Percentiles rank a stretch among this genome's conserved stretches.
Conservation (phyloP, 192 early-diverging fungal species). For the Linnemannia zychae region DNA sequence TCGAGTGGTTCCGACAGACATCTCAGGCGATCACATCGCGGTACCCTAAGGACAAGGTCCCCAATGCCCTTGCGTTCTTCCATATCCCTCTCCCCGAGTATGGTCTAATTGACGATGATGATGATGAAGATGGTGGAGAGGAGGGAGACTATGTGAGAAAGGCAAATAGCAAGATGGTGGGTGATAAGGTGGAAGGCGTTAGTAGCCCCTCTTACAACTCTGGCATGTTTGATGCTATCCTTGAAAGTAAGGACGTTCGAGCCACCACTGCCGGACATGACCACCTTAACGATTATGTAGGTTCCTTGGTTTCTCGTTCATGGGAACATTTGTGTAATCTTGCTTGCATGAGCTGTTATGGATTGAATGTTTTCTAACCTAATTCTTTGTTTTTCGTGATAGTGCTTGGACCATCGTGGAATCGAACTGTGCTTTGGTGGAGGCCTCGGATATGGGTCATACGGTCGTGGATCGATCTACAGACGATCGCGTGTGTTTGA, state of each 20-base stretch:
- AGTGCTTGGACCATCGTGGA: slow-evolving; percentile 56
- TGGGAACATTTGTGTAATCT: too few species aligned
- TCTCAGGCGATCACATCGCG: slow-evolving; percentile 37
- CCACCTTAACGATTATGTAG: slow-evolving; percentile 55
- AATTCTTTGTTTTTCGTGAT: not conserved
- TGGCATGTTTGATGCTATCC: slow-evolving; percentile 51
- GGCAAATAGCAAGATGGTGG: slow-evolving; percentile 22
- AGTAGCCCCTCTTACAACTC: slow-evolving; percentile 49
- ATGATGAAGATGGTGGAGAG: slow-evolving; percentile 6
- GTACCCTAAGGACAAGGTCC: slow-evolving; percentile 16
- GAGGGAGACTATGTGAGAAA: not conserved
- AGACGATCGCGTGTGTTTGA: slow-evolving; percentile 59
- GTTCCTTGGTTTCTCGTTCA: too few species aligned
- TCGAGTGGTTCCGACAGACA: slow-evolving; percentile 58
- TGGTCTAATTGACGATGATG: slow-evolving; percentile 12
- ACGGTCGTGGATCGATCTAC: slow-evolving; percentile 54
- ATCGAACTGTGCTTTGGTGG: slow-evolving; percentile 63
- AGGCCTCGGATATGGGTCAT: slow-evolving; percentile 57
- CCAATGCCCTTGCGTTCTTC: slow-evolving; percentile 63
- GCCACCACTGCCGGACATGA: slow-evolving; percentile 50
- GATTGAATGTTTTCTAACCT: slow-evolving; percentile 2
- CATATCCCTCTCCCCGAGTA: slow-evolving; percentile 61
- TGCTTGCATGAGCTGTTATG: too few species aligned
- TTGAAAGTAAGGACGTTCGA: slow-evolving; percentile 41
- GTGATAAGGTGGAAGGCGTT: slow-evolving; percentile 39